Evolutionary conservation across 768 basidiomycete genomes (phyloP).

Genomic region (Kwoniella dendrophila): DNA sequence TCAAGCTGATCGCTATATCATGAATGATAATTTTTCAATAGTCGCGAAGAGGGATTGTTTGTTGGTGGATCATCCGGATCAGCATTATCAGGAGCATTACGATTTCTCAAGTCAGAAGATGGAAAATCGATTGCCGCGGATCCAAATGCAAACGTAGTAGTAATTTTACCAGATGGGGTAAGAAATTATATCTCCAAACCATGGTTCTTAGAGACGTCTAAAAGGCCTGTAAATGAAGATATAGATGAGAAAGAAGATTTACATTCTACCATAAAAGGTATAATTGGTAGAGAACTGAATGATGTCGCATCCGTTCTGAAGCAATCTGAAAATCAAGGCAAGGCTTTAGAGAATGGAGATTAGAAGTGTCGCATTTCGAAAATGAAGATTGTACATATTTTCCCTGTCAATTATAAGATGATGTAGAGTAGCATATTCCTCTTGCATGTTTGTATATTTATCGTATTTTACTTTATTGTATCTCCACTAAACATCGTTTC

Average conservation of each 20-base stretch:
- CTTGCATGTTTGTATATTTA: too few relatives aligned
- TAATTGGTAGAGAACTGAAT: constrained; percentile 39
- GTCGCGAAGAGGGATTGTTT: constrained; percentile 78
- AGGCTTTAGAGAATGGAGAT: constrained; percentile 23
- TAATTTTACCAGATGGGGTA: constrained; percentile 86
- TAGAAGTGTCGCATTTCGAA: too few relatives aligned
- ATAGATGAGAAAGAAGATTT: constrained; percentile 19
- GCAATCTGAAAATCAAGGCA: not conserved
- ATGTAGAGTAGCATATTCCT: too few relatives aligned
- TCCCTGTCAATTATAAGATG: too few relatives aligned
- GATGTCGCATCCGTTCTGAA: constrained; percentile 21
- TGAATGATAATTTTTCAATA: too few relatives aligned
- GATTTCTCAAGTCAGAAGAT: constrained; percentile 72
- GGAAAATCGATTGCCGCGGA: constrained; percentile 66
- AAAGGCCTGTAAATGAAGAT: not conserved
- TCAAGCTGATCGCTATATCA: too few relatives aligned
- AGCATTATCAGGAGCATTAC: constrained; percentile 72
- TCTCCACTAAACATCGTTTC: too few relatives aligned
- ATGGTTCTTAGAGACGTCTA: constrained; percentile 70
- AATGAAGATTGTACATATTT: too few relatives aligned
- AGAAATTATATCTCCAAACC: constrained; percentile 93
- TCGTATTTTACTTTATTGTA: too few relatives aligned
- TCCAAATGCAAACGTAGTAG: constrained; percentile 80
- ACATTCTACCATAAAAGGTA: constrained; percentile 25
- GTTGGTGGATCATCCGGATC: constrained; percentile 94